Evolutionary conservation across 345 rosid genomes (phyloP).

Genomic region (Luvunga scandens): DNA sequence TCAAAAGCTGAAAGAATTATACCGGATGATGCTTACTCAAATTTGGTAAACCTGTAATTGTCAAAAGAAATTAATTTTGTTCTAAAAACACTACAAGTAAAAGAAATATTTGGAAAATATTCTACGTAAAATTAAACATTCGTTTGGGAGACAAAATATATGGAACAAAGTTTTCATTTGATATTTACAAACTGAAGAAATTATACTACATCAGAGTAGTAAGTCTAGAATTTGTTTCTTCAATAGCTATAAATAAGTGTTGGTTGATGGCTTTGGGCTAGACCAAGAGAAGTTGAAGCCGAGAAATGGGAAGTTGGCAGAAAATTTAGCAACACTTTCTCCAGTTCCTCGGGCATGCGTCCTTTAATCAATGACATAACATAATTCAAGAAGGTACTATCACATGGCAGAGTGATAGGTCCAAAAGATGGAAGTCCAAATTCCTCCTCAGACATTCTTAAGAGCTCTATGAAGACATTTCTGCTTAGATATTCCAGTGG

Average conservation of each 20-base stretch:
- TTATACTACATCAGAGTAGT: not conserved
- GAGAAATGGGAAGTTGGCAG: conserved; percentile 4
- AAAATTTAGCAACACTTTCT: conserved; percentile 24
- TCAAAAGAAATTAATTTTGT: too few species aligned
- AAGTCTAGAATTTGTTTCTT: not conserved
- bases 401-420: conserved; percentile 27
- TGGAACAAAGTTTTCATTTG: not conserved
- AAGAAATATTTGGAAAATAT: too few species aligned
- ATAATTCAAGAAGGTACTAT: conserved; percentile 27
- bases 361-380: conserved; percentile 17
- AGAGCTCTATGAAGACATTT: conserved; percentile 7
- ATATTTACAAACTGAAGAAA: not conserved
- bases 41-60: too few species aligned
- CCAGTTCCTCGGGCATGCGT: conserved; percentile 23
- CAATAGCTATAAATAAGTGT: conserved; percentile 11
- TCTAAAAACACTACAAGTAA: too few species aligned
- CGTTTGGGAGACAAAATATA: not conserved
- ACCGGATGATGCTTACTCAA: too few species aligned
- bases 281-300: not conserved
- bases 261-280: not conserved
- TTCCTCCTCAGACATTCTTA: conserved; percentile 20
- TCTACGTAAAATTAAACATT: too few species aligned
- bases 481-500: conserved; percentile 22
- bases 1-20: too few species aligned
- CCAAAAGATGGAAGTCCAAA: conserved; percentile 3